Evolutionary conservation across 2,329 filamentous ascomycete species (phyloP).

Genomic region (Lasiodiplodia sp.): DNA sequence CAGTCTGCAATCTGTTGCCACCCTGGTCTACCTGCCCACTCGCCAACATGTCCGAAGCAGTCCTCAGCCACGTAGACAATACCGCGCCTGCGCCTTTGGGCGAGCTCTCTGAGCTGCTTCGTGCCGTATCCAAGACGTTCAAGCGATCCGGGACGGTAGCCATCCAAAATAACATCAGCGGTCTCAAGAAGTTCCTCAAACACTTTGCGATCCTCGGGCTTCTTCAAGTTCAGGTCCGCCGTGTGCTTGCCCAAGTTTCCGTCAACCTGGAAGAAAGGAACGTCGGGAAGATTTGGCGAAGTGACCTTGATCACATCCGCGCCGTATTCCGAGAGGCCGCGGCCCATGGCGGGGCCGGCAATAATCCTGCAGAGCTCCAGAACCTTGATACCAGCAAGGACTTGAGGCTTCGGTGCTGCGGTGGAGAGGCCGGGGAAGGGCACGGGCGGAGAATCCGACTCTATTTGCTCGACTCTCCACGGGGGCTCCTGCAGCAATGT

Average conservation of each 20-base stretch:
- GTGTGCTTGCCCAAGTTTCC: constrained; percentile 76
- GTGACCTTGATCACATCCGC: constrained; percentile 78
- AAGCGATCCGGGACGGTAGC: constrained; percentile 72
- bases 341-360: constrained; percentile 75
- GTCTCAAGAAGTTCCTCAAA: constrained; percentile 68
- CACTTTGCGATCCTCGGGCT: constrained; percentile 56
- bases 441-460: constrained; percentile 58
- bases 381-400: constrained; percentile 70
- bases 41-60: constrained; percentile 71
- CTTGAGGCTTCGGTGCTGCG: constrained; percentile 43
- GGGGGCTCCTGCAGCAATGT: constrained; percentile 51
- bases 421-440: constrained; percentile 55
- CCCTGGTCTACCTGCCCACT: constrained; percentile 70
- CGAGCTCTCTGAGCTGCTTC: constrained; percentile 60
- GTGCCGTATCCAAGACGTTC: constrained; percentile 70
- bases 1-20: constrained; percentile 79
- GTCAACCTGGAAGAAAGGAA: constrained; percentile 76
- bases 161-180: constrained; percentile 72
- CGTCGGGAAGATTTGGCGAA: constrained; percentile 70
- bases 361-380: constrained; percentile 79
- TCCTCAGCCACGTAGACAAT: constrained; percentile 75
- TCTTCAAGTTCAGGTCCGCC: constrained; percentile 68
- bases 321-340: constrained; percentile 77
- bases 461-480: constrained; percentile 60
- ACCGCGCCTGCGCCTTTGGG: constrained; percentile 64